phyloP scores from a whole-genome alignment of 1,139 yeast genomes.

The Torulaspora pretoriensis region DNA sequence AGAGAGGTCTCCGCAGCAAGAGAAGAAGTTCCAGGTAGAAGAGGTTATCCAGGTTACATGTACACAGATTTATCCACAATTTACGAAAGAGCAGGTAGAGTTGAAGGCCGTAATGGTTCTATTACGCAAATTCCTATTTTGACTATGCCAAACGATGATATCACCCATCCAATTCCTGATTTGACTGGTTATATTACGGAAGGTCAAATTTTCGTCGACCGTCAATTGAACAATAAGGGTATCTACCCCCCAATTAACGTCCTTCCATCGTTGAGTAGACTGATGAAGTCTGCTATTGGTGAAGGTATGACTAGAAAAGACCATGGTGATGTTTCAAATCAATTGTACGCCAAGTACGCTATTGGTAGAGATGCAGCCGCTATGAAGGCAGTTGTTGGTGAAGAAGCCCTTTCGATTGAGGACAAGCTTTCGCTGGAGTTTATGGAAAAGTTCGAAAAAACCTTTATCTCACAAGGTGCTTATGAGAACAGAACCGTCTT shows the following conservation, averaged over 20 bases:
- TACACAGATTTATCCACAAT: constrained; percentile 98
- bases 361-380: constrained; percentile 99
- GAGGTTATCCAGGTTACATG: constrained; percentile 99
- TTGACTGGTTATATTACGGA: constrained; percentile 99
- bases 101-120: constrained; percentile 98
- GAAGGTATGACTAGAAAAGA: constrained; percentile 99
- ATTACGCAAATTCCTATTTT: constrained; percentile 97
- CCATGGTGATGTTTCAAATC: constrained; percentile 99
- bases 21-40: constrained; percentile 99
- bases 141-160: constrained; percentile 99
- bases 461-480: constrained; percentile 92
- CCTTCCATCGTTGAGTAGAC: constrained; percentile 92
- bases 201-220: constrained; percentile 96
- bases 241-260: constrained; percentile 98
- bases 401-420: constrained; percentile 95
- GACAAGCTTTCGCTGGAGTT: constrained; percentile 96
- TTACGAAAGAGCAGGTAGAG: constrained; percentile 99
- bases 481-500: constrained; percentile 92
- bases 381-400: constrained; percentile 99
- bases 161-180: constrained; percentile 99
- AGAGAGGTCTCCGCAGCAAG: constrained; percentile 99
- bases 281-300: constrained; percentile 99
- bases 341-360: constrained; percentile 96
- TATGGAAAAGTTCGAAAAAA: constrained; percentile 94
- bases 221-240: constrained; percentile 95